phyloP scores from a whole-genome alignment of 2,329 filamentous ascomycete species.

The Escovopsis sp. region DNA sequence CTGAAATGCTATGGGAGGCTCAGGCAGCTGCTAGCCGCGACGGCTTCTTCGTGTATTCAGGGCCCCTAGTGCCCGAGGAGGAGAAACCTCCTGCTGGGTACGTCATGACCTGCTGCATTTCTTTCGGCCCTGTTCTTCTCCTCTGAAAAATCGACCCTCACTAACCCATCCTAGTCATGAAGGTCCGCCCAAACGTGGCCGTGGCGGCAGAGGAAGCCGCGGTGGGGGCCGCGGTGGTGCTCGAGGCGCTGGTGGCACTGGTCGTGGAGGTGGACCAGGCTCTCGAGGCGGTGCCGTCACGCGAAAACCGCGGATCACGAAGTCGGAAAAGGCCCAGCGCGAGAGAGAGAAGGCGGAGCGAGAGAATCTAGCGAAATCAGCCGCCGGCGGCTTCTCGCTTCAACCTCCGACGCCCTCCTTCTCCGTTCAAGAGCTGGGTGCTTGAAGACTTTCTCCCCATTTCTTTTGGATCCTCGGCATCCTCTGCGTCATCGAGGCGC shows the following conservation, averaged over 20 bases:
- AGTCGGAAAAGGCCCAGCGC: conserved; percentile 67
- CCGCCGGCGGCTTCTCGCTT: conserved; percentile 20
- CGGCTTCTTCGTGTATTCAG: conserved; percentile 96
- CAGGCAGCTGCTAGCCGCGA: conserved; percentile 88
- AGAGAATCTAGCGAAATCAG: conserved; percentile 34
- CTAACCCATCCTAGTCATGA: conserved; percentile 38
- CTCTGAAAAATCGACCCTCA: conserved; percentile 17
- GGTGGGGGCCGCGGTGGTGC: conserved; percentile 47
- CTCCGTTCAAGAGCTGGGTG: conserved; percentile 21
- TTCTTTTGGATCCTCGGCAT: no score
- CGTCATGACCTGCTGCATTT: conserved; percentile 13
- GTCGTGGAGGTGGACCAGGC: conserved; percentile 43
- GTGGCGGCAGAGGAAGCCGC: conserved; percentile 34
- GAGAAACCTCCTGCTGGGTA: conserved; percentile 52
- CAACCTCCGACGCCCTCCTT: conserved; percentile 23
- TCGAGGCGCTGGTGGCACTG: conserved; percentile 30
- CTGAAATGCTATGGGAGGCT: conserved; percentile 88
- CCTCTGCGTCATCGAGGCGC: no score
- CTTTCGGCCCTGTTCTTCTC: neutral
- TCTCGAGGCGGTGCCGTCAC: conserved; percentile 60
- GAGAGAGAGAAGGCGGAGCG: conserved; percentile 69
- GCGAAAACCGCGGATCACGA: conserved; percentile 73
- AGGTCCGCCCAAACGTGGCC: conserved; percentile 54
- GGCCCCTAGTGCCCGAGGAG: conserved; percentile 73
- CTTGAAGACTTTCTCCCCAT: conserved; percentile 8